Evolutionary conservation across 2,329 filamentous ascomycete species (phyloP), one percentile per base, ranked within the genome.

Genomic region (Trichoderma aggressivum): DNA sequence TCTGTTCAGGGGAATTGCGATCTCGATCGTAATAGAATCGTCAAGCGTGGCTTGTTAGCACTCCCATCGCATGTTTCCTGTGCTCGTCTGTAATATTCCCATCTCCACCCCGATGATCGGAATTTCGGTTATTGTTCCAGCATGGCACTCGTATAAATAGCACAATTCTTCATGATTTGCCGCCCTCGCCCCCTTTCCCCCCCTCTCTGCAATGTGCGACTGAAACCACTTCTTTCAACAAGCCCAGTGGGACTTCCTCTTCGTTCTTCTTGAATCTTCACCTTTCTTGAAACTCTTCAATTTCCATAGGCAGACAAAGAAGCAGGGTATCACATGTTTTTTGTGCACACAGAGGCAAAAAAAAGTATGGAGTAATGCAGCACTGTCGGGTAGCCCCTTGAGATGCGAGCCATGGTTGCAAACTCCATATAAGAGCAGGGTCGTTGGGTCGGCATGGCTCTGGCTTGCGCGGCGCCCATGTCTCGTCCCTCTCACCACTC

Each of bases 401-500:
- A 10, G 32, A 28, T 16, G n/a, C n/a, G 5, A 5, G 30, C 18
- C 30, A 14, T 53, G 28, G 36, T 11, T 10, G 39, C 26, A 21
- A 32, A 53, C 32, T 16, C 30, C 32, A 4, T 43, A 18, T 18
- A 61, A 21, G 30, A 24, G 60, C 12, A 47, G 53, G 24, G 26
- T 16, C 34, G 18, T 16, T 26, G 34, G 18, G 11, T 24, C 34
- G 26, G 26, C 28, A n/a, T 24, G 12, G 26, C 53, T 26, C 11
- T 34, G 18, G 65, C 55, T 24, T 24, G 65, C 28, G 50, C 26
- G 7, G n/a, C 30, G 53, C 18, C 21, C 26, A 14, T 34, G 43
- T 28, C 60, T 36, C 24, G 21, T 34, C 18, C 28, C 36, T 10
- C 4, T 82, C 76, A 83, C 82, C 82, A 83, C 68, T 83, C 82